Evolutionary conservation across 2,329 filamentous ascomycete species (phyloP).

Genomic region (Cadophora luteo-olivacea): DNA sequence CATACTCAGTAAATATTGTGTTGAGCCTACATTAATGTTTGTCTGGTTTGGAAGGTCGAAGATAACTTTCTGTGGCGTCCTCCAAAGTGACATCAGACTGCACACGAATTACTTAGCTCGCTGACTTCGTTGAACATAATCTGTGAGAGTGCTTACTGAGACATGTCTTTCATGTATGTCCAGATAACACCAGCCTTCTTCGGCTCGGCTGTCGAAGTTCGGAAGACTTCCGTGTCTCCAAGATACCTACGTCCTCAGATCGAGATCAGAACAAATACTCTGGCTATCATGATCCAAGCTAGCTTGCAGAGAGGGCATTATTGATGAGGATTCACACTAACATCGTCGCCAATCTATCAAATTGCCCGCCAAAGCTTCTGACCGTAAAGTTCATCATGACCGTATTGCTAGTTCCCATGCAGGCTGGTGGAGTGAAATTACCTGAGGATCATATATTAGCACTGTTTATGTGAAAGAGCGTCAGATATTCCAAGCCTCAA

Average conservation of each 20-base stretch:
- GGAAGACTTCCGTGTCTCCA: neutral
- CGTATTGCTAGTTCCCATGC: neutral
- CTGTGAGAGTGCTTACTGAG: neutral
- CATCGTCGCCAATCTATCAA: neutral
- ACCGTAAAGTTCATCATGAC: neutral
- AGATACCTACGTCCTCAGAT: neutral
- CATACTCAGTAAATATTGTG: neutral
- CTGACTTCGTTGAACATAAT: neutral
- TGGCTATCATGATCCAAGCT: too few relatives aligned
- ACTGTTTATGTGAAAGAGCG: too few relatives aligned
- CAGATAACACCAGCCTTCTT: neutral
- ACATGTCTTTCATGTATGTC: neutral
- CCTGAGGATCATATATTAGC: neutral
- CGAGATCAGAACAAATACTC: neutral
- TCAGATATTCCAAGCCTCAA: too few relatives aligned
- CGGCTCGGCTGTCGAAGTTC: neutral
- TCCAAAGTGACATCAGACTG: neutral
- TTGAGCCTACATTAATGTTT: neutral
- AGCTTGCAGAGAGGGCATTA: too few relatives aligned
- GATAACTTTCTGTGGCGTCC: neutral
- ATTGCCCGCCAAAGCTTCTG: neutral
- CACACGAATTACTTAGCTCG: neutral
- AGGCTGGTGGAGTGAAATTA: neutral
- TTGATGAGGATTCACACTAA: neutral
- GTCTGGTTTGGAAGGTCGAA: neutral